Percentiles rank a stretch among this genome's conserved stretches.
These are phyloP conservation scores for Pogostemon cablin DNA, from an alignment of 257 asterid species.

Conservation along the genomic window DNA sequence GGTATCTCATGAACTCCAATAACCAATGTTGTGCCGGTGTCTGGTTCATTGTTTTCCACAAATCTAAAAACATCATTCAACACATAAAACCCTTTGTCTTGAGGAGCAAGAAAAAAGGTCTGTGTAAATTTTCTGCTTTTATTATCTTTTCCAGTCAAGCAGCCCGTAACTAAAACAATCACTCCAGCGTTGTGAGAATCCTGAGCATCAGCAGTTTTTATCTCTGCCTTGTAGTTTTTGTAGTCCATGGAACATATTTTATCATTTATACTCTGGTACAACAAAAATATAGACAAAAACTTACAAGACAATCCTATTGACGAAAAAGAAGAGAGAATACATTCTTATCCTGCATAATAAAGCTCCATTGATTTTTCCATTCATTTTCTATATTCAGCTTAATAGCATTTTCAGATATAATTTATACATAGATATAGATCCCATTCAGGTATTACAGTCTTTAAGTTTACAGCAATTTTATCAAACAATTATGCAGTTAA, in stretches of 20 bases:
- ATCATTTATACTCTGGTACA: slow-evolving; percentile 70
- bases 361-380: neutral
- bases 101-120: slow-evolving; percentile 94
- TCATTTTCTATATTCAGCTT: neutral
- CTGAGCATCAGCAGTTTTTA: slow-evolving; percentile 91
- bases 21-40: slow-evolving; percentile 28
- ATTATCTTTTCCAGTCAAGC: slow-evolving; percentile 79
- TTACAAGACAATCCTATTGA: slow-evolving; percentile 5
- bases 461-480: neutral
- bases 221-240: slow-evolving; percentile 94
- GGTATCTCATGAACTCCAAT: slow-evolving; percentile 47
- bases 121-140: slow-evolving; percentile 70
- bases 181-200: slow-evolving; percentile 73
- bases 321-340: slow-evolving; percentile 6
- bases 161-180: slow-evolving; percentile 84
- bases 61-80: slow-evolving; percentile 81
- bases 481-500: neutral
- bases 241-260: slow-evolving; percentile 77
- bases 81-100: slow-evolving; percentile 85
- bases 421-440: neutral
- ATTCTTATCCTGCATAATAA: neutral
- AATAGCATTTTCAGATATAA: slow-evolving; percentile 9
- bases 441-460: neutral
- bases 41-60: slow-evolving; percentile 62
- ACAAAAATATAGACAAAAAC: slow-evolving; percentile 31